A percentile compares a stretch with the other conserved stretches of the same genome.
These are phyloP conservation scores for Tetradesmus obliquus DNA, from an alignment of 139 green algal species.

Conservation along the genomic window DNA sequence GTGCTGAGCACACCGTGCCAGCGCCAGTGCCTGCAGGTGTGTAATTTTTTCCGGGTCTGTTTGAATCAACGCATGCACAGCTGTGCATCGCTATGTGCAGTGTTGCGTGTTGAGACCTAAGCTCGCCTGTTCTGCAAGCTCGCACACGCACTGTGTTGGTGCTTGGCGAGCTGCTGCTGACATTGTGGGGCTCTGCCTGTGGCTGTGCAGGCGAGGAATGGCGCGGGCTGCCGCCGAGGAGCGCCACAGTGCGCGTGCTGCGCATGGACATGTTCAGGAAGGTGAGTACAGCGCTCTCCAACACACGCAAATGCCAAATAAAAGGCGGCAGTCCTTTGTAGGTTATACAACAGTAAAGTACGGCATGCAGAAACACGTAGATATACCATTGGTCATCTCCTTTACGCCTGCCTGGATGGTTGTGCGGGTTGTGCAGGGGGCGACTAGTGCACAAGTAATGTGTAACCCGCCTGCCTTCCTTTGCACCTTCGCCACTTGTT, in stretches of 20 bases:
- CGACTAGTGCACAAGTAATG: no score
- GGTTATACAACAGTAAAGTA: no score
- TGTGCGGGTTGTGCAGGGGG: no score
- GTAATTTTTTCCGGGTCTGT: not conserved
- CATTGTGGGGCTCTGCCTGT: not conserved
- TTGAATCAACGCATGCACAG: no score
- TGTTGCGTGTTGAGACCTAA: no score
- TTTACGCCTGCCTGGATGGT: no score
- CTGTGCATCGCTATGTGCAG: not conserved
- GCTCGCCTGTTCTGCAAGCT: no score
- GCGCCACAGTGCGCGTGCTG: slow-evolving; percentile 78
- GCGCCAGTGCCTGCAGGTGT: slow-evolving; percentile 37
- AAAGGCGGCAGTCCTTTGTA: no score
- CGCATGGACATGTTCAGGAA: slow-evolving; percentile 84
- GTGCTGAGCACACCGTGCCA: slow-evolving; percentile 31
- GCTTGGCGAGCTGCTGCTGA: not conserved
- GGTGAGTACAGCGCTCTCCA: not conserved
- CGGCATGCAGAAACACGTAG: no score
- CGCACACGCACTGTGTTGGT: not conserved
- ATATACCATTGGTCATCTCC: no score
- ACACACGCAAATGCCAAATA: not conserved
- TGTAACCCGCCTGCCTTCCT: no score
- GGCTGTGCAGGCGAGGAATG: slow-evolving; percentile 68
- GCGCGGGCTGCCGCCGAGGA: slow-evolving; percentile 62
- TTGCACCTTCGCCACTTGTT: no score